Evolutionary conservation across 306 rosid genomes (phyloP).

Genomic region (Inga oerstediana): DNA sequence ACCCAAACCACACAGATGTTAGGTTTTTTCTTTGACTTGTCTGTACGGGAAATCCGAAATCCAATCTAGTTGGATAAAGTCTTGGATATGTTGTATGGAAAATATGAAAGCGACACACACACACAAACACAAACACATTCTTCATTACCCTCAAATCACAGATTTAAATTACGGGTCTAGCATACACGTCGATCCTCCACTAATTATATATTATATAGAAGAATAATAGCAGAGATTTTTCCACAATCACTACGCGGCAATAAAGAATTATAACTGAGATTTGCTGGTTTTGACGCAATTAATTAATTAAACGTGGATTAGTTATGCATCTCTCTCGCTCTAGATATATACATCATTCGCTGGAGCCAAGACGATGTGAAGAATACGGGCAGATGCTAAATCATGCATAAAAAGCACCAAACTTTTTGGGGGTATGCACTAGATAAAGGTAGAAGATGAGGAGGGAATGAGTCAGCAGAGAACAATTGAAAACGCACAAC

Average conservation of each 20-base stretch:
- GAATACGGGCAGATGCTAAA: conserved; percentile 25
- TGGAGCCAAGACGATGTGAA: background rate
- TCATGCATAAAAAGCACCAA: background rate
- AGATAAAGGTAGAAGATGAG: background rate
- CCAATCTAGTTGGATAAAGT: background rate
- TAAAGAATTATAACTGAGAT: background rate
- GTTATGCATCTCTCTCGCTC: conserved; percentile 22
- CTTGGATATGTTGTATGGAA: background rate
- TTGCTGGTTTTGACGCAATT: background rate
- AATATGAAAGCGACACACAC: background rate
- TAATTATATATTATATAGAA: background rate
- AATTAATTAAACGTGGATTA: background rate
- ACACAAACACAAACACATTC: background rate
- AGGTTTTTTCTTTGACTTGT: background rate
- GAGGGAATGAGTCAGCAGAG: conserved; percentile 27
- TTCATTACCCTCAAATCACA: background rate
- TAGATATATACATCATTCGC: background rate
- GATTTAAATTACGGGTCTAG: background rate
- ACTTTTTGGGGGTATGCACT: background rate
- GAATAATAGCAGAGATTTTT: background rate
- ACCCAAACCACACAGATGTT: background rate
- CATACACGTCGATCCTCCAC: conserved; percentile 1
- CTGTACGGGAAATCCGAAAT: background rate
- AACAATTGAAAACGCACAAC: conserved; percentile 3
- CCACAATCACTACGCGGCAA: background rate